Evolutionary conservation across 2,329 filamentous ascomycete species (phyloP).

Genomic region (Emergomyces orientalis): DNA sequence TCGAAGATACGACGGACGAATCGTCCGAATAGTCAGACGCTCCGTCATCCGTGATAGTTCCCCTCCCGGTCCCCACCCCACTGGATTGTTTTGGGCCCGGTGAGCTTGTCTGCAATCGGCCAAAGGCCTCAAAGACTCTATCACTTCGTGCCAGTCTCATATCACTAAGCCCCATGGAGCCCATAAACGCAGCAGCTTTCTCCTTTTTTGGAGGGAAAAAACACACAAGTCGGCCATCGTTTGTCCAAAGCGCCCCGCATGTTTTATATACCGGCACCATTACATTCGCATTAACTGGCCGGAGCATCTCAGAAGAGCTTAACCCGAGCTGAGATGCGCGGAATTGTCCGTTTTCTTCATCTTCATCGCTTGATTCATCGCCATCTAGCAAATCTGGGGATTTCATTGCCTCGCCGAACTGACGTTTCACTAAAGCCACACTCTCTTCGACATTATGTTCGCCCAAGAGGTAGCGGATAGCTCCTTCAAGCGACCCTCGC

Average conservation of each 20-base stretch:
- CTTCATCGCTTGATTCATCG: slow-evolving; percentile 77
- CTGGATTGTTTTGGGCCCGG: slow-evolving; percentile 39
- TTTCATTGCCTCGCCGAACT: slow-evolving; percentile 46
- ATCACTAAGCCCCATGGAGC: slow-evolving; percentile 40
- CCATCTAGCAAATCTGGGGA: slow-evolving; percentile 43
- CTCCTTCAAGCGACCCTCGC: slow-evolving; percentile 51
- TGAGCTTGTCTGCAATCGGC: slow-evolving; percentile 46
- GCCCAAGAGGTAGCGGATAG: slow-evolving; percentile 52
- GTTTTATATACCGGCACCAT: slow-evolving; percentile 55
- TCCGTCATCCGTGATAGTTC: slow-evolving; percentile 35
- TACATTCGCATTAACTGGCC: slow-evolving; percentile 50
- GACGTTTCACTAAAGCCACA: slow-evolving; percentile 44
- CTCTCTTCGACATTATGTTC: slow-evolving; percentile 51
- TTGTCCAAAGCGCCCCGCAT: slow-evolving; percentile 49
- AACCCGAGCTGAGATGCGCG: slow-evolving; percentile 38
- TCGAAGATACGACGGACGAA: slow-evolving; percentile 53
- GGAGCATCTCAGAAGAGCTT: slow-evolving; percentile 44
- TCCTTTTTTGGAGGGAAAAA: slow-evolving; percentile 48
- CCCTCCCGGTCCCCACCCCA: slow-evolving; percentile 36
- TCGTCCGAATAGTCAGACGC: slow-evolving; percentile 40
- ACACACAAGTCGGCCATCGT: slow-evolving; percentile 48
- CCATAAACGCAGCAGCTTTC: slow-evolving; percentile 43
- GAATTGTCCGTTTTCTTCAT: slow-evolving; percentile 47
- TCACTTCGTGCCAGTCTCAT: slow-evolving; percentile 41
- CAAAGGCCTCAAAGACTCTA: slow-evolving; percentile 55